A percentile compares a stretch with the other conserved stretches of the same genome.
phyloP scores from a whole-genome alignment of 805 yeast genomes.

The Starmerella stellata region DNA sequence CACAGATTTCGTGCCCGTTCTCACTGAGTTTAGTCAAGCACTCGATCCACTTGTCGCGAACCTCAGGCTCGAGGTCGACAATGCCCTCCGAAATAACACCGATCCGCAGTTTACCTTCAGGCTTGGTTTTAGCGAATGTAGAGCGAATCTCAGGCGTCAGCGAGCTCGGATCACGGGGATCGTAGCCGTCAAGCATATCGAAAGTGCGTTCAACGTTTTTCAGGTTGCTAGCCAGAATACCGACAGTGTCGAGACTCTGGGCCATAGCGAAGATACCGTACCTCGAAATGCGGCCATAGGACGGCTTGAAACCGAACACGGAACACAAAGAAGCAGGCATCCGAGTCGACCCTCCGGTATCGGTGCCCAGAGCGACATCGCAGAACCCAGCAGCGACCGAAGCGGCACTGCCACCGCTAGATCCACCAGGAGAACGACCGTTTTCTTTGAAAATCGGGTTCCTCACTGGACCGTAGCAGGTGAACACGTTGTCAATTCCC shows the following conservation, averaged over 20 bases:
- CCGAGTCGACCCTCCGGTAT: conserved; percentile 93
- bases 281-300: conserved; percentile 79
- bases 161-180: conserved; percentile 63
- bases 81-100: conserved; percentile 65
- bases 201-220: conserved; percentile 33
- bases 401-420: conserved; percentile 93
- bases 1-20: conserved; percentile 35
- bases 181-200: conserved; percentile 38
- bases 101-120: conserved; percentile 27
- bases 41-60: conserved; percentile 32
- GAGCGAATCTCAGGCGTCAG: conserved; percentile 16
- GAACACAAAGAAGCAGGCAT: conserved; percentile 82
- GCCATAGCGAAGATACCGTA: conserved; percentile 89
- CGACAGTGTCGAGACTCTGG: conserved; percentile 88
- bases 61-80: conserved; percentile 33
- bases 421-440: conserved; percentile 55
- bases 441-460: conserved; percentile 28
- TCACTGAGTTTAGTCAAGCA: conserved; percentile 30
- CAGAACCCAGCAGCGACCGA: conserved; percentile 58
- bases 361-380: conserved; percentile 76
- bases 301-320: conserved; percentile 74
- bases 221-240: conserved; percentile 44
- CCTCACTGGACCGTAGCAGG: conserved; percentile 21
- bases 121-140: conserved; percentile 1
- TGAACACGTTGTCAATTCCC: conserved; percentile 39